These are phyloP conservation scores for Clavispora asparagi DNA, from an alignment of 805 yeast species.

Conservation along the genomic window DNA sequence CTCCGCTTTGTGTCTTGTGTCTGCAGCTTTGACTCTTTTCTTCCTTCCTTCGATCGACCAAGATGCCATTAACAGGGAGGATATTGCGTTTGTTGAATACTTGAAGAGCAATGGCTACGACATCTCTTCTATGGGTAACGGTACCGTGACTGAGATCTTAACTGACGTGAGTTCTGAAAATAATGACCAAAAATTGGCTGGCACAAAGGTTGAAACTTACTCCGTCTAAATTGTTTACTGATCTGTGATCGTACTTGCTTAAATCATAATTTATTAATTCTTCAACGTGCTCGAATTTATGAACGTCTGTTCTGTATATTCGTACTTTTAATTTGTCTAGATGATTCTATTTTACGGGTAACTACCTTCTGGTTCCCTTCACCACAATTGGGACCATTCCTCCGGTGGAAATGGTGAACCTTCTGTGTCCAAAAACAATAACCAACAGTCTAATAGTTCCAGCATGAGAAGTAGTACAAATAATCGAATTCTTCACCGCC, in stretches of 20 bases:
- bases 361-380: slow-evolving; percentile 30
- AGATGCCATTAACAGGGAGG: slow-evolving; percentile 76
- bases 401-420: slow-evolving; percentile 58
- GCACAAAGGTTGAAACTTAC: not conserved
- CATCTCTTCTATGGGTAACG: slow-evolving; percentile 49
- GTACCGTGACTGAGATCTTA: not conserved
- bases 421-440: slow-evolving; percentile 49
- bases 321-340: no score
- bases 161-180: not conserved
- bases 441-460: slow-evolving; percentile 53
- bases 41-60: slow-evolving; percentile 80
- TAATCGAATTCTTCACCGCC: slow-evolving; percentile 18
- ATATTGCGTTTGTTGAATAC: slow-evolving; percentile 62
- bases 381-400: slow-evolving; percentile 60
- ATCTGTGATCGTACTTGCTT: not conserved
- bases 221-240: not conserved
- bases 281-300: not conserved
- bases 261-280: not conserved
- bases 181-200: not conserved
- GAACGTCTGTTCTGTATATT: no score
- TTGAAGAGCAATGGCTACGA: slow-evolving; percentile 69
- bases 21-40: slow-evolving; percentile 65
- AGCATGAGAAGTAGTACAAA: slow-evolving; percentile 55
- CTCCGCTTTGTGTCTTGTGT: slow-evolving; percentile 66
- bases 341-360: not conserved